phyloP scores from a whole-genome alignment of 2,329 filamentous ascomycete genomes.

The Hypoxylon sp. region DNA sequence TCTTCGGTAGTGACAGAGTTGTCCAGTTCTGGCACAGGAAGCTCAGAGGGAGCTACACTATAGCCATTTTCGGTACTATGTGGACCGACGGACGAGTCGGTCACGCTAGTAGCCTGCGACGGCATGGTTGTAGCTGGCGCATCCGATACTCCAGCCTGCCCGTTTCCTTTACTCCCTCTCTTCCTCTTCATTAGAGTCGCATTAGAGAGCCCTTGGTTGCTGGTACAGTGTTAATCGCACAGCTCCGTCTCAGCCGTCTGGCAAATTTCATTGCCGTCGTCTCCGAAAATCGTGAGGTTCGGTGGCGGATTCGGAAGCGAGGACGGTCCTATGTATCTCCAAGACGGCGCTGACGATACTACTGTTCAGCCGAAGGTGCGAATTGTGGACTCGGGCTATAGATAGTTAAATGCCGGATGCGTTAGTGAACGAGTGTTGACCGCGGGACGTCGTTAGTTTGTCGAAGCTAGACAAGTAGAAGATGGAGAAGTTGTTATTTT shows the following conservation, averaged over 20 bases:
- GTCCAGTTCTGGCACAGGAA: constrained; percentile 51
- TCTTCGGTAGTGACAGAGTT: constrained; percentile 53
- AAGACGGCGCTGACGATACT: constrained; percentile 2
- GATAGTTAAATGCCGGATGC: constrained; percentile 20
- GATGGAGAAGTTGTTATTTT: constrained; percentile 17
- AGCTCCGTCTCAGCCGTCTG: constrained; percentile 34
- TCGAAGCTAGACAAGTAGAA: constrained; percentile 6
- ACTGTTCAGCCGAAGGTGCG: constrained; percentile 3
- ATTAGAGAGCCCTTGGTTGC: constrained; percentile 35
- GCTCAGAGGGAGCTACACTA: constrained; percentile 44
- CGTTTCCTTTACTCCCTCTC: constrained; percentile 35
- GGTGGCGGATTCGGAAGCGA: constrained; percentile 28
- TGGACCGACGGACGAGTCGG: constrained; percentile 47
- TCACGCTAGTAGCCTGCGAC: constrained; percentile 48
- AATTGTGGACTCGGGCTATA: constrained; percentile 5
- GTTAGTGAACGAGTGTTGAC: constrained; percentile 17
- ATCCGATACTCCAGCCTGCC: constrained; percentile 35
- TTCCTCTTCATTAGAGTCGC: constrained; percentile 41
- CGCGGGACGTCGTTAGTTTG: constrained; percentile 19
- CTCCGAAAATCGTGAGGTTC: constrained; percentile 33
- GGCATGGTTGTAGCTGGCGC: constrained; percentile 45
- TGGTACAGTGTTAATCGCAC: constrained; percentile 42
- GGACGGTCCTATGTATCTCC: constrained; percentile 11
- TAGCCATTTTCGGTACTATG: constrained; percentile 43
- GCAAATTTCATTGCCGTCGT: constrained; percentile 47